phyloP scores from a whole-genome alignment of 2,329 filamentous ascomycete genomes.

The Beauveria sp. region DNA sequence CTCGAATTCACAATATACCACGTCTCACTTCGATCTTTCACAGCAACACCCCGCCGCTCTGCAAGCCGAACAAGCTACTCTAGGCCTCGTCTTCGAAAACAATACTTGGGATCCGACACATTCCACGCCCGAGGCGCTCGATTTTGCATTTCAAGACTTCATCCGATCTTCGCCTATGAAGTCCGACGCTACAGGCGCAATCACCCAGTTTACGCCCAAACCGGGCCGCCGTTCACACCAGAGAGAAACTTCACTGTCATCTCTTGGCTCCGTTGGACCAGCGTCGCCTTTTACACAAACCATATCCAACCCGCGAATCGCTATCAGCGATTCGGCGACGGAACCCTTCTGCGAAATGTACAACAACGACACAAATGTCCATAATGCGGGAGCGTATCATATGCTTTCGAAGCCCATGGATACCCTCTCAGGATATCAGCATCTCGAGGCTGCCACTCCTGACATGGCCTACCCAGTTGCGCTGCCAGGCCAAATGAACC shows the following conservation, averaged over 20 bases:
- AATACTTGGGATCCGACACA: slow-evolving; percentile 3
- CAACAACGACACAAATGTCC: slow-evolving; percentile 16
- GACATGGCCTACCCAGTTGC: slow-evolving; percentile 34
- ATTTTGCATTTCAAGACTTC: slow-evolving; percentile 6
- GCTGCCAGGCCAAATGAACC: slow-evolving; percentile 28
- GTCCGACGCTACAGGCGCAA: slow-evolving; percentile 33
- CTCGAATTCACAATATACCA: not conserved
- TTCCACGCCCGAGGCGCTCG: not conserved
- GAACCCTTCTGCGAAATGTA: slow-evolving; percentile 40
- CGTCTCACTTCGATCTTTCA: not conserved
- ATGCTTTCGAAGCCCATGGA: slow-evolving; percentile 38
- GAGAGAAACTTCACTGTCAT: slow-evolving; percentile 54
- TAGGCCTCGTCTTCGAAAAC: not conserved
- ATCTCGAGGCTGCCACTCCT: slow-evolving; percentile 28
- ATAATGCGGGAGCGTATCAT: slow-evolving; percentile 33
- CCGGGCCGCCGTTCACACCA: slow-evolving; percentile 40
- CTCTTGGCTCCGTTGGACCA: slow-evolving; percentile 52
- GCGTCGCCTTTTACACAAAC: slow-evolving; percentile 50
- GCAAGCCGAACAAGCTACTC: not conserved
- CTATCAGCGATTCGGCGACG: slow-evolving; percentile 39
- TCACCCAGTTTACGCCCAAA: slow-evolving; percentile 31
- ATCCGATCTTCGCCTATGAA: slow-evolving; percentile 28
- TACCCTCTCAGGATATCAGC: slow-evolving; percentile 36
- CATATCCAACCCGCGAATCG: slow-evolving; percentile 51
- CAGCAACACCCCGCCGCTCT: not conserved